A percentile compares a stretch with the other conserved stretches of the same genome.
Conservation (phyloP, 768 basidiomycete genomes). For the Suillus fuscotomentosus region DNA sequence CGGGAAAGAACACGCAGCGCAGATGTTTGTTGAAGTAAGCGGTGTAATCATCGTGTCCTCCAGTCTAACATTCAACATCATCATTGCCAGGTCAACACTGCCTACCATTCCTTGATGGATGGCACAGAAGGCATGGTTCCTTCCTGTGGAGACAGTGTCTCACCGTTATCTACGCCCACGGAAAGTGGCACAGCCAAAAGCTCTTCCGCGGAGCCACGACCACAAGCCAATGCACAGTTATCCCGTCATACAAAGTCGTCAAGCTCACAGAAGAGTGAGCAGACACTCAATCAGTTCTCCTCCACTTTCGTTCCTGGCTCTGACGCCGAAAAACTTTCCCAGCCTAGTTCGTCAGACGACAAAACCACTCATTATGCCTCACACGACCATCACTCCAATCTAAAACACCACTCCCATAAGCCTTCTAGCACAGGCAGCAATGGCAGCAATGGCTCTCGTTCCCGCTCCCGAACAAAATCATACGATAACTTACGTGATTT, state of each 20-base stretch:
- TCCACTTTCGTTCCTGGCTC: constrained; percentile 13
- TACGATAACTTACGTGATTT: constrained; percentile 22
- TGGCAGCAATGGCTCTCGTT: constrained; percentile 15
- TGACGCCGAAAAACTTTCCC: constrained; percentile 13
- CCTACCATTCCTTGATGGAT: constrained; percentile 54
- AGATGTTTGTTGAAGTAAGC: constrained; percentile 58
- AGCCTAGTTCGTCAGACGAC: constrained; percentile 6
- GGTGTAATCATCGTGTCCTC: constrained; percentile 6
- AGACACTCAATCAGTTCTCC: constrained; percentile 9
- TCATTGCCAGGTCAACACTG: constrained; percentile 45
- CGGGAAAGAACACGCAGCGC: constrained; percentile 51
- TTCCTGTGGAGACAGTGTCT: constrained; percentile 25
- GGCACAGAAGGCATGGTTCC: constrained; percentile 34
- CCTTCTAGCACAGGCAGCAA: constrained; percentile 11
- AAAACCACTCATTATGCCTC: constrained; percentile 9
- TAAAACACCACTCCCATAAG: constrained; percentile 16
- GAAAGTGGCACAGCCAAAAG: constrained; percentile 19
- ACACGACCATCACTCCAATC: constrained; percentile 12
- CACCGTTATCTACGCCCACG: constrained; percentile 19
- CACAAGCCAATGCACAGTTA: constrained; percentile 21
- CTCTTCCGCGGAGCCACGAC: constrained; percentile 13
- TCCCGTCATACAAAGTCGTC: constrained; percentile 32
- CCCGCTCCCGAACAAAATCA: constrained; percentile 21
- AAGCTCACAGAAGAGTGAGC: constrained; percentile 25
- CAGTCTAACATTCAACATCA: not conserved